These are phyloP conservation scores for Cladosporium velox DNA, from an alignment of 2,329 filamentous ascomycete genomes.

Conservation along the genomic window DNA sequence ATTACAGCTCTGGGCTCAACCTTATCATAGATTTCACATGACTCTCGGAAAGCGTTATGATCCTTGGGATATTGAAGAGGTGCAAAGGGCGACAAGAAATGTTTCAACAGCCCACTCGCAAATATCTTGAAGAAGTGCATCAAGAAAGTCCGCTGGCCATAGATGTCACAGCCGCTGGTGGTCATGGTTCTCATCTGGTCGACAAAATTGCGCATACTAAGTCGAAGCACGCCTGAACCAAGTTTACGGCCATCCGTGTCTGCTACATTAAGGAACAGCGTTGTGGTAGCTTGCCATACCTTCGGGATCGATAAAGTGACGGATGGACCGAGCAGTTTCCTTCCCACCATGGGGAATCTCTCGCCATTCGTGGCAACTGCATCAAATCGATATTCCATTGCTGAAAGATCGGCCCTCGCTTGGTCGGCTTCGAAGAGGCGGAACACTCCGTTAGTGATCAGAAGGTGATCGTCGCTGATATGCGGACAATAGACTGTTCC, in stretches of 20 bases:
- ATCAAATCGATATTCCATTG: background rate
- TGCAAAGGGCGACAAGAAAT: background rate
- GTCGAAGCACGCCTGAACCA: background rate
- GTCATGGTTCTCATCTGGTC: conserved; percentile 3
- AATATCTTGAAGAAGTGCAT: background rate
- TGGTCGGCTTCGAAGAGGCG: background rate
- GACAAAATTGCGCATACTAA: background rate
- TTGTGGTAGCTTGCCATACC: conserved; percentile 7
- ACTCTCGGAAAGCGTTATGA: too few relatives aligned
- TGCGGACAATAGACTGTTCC: background rate
- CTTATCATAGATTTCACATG: background rate
- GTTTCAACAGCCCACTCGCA: background rate
- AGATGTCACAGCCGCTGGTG: background rate
- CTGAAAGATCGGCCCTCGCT: background rate
- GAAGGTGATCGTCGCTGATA: background rate
- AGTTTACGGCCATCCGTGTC: background rate
- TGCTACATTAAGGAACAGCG: background rate
- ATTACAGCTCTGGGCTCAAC: background rate
- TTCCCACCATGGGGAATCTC: conserved; percentile 23
- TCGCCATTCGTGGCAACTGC: background rate
- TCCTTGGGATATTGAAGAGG: background rate
- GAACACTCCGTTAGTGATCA: background rate
- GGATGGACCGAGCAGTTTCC: conserved; percentile 27
- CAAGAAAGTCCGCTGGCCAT: background rate
- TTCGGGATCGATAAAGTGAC: conserved; percentile 32